These are phyloP conservation scores for Lathyrus sativus DNA, from an alignment of 306 rosid species.

Conservation along the genomic window DNA sequence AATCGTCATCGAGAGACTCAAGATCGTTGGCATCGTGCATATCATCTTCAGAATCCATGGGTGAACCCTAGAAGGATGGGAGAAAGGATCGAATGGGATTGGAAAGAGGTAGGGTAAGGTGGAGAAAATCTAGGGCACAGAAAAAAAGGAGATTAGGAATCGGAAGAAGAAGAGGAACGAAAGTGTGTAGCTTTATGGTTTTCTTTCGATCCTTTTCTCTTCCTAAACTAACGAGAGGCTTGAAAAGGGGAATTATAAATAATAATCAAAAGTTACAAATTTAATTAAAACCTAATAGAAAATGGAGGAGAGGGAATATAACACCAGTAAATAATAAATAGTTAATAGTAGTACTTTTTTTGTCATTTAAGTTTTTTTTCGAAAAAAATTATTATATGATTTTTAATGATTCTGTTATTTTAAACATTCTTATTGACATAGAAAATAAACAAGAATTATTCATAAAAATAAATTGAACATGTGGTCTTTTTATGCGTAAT, in stretches of 20 bases:
- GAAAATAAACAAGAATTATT: too few species aligned
- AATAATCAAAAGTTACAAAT: background rate
- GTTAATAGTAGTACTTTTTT: too few species aligned
- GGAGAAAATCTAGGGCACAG: conserved; percentile 47
- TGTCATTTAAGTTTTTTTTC: too few species aligned
- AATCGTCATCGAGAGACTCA: conserved; percentile 75
- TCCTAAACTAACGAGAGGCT: conserved; percentile 27
- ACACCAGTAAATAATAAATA: too few species aligned
- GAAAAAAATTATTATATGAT: too few species aligned
- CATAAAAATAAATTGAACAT: too few species aligned
- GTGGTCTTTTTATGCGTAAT: too few species aligned
- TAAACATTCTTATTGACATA: too few species aligned
- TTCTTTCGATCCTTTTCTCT: conserved; percentile 34
- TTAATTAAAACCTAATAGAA: too few species aligned
- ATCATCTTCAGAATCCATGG: conserved; percentile 52
- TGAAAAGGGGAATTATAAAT: background rate
- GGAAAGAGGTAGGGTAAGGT: background rate
- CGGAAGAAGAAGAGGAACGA: background rate
- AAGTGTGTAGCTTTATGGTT: conserved; percentile 34
- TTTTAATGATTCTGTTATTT: too few species aligned
- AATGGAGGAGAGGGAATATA: too few species aligned
- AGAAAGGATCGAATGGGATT: conserved; percentile 13
- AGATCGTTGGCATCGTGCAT: conserved; percentile 82
- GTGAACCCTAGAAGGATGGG: conserved; percentile 30
- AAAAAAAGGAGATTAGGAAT: background rate